Evolutionary conservation across 371 early-diverging fungal species (phyloP).

Genomic region (Mortierella sp.): DNA sequence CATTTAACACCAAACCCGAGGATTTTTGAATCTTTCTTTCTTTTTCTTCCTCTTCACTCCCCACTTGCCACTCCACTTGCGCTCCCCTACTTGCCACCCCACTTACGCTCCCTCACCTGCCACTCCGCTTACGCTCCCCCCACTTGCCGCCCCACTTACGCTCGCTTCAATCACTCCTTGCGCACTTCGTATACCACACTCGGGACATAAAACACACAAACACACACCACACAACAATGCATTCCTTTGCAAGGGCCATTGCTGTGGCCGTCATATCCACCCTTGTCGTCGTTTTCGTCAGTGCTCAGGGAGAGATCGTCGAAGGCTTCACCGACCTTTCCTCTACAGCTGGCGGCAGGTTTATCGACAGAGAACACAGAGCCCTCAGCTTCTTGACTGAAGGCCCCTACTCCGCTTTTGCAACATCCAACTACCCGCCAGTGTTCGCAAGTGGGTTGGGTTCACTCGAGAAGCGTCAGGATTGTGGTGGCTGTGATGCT

Average conservation of each 20-base stretch:
- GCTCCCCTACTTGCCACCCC: too few species aligned
- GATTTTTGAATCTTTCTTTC: too few species aligned
- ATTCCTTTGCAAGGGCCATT: not conserved
- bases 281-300: not conserved
- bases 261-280: not conserved
- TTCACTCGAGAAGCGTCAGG: conserved; percentile 3
- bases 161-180: not conserved
- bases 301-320: not conserved
- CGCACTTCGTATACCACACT: not conserved
- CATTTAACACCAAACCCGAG: too few species aligned
- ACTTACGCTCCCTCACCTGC: too few species aligned
- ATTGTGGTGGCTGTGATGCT: not conserved
- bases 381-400: conserved; percentile 5
- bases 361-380: conserved; percentile 12
- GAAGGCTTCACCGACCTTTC: not conserved
- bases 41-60: too few species aligned
- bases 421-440: not conserved
- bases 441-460: not conserved
- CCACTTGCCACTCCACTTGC: too few species aligned
- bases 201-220: not conserved
- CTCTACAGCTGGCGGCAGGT: not conserved
- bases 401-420: conserved; percentile 8
- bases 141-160: not conserved
- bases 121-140: not conserved
- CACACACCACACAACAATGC: not conserved